These are phyloP conservation scores for Hypholoma fasciculare DNA, from an alignment of 768 basidiomycete genomes.

Conservation along the genomic window DNA sequence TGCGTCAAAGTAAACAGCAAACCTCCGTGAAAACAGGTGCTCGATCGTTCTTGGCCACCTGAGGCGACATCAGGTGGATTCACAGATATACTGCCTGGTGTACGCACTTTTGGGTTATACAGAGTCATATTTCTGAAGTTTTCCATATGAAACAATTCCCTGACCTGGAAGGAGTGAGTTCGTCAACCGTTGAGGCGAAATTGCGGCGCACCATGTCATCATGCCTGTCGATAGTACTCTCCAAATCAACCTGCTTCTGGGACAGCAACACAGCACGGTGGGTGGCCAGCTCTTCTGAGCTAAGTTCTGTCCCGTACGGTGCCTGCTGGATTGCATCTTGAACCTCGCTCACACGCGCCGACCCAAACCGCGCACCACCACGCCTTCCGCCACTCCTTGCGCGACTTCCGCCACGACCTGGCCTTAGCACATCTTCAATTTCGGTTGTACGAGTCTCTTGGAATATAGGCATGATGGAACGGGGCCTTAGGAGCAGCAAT, in stretches of 20 bases:
- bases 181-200: conserved; percentile 1
- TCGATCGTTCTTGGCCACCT: conserved; percentile 75
- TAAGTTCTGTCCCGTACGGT: neutral
- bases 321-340: neutral
- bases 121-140: conserved; percentile 72
- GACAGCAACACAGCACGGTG: conserved; percentile 50
- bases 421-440: neutral
- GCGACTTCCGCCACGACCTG: neutral
- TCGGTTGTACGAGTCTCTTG: neutral
- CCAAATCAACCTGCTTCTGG: conserved; percentile 60
- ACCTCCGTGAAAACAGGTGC: conserved; percentile 77
- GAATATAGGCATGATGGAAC: neutral
- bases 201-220: conserved; percentile 66
- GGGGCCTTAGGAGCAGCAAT: neutral
- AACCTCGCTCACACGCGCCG: conserved; percentile 6
- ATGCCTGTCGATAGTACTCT: conserved; percentile 61
- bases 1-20: conserved; percentile 21
- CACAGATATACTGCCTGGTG: neutral
- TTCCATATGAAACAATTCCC: conserved; percentile 90
- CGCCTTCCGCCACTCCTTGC: neutral
- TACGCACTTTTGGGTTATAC: conserved; percentile 72
- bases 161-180: conserved; percentile 46
- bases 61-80: conserved; percentile 8
- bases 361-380: neutral
- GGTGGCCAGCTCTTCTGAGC: conserved; percentile 26